A percentile compares a stretch with the other conserved stretches of the same genome.
Conservation (phyloP, 2,329 filamentous ascomycete species). For the Lachnellula hyalina region DNA sequence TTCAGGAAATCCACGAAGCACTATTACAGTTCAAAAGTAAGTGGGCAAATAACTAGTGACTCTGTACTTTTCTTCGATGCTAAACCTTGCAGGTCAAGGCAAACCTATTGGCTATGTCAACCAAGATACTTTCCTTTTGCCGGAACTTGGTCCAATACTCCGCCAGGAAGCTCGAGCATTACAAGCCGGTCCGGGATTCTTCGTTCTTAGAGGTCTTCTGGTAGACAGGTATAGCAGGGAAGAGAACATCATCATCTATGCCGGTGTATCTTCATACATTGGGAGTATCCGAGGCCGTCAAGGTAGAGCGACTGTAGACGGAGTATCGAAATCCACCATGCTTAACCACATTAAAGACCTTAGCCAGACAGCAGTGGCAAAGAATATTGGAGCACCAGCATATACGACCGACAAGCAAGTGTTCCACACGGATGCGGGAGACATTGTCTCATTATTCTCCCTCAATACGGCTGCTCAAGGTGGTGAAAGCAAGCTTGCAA, state of each 20-base stretch:
- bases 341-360: conserved; percentile 61
- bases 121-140: conserved; percentile 39
- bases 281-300: conserved; percentile 36
- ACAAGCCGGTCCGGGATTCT: conserved; percentile 39
- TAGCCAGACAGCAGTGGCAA: conserved; percentile 31
- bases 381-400: conserved; percentile 50
- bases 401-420: conserved; percentile 57
- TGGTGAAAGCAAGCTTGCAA: conserved; percentile 48
- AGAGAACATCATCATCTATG: conserved; percentile 37
- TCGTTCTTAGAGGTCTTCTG: conserved; percentile 38
- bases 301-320: conserved; percentile 37
- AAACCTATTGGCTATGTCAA: conserved; percentile 37
- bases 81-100: conserved; percentile 9
- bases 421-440: conserved; percentile 52
- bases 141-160: conserved; percentile 31
- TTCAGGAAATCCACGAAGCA: conserved; percentile 44
- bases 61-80: conserved; percentile 1
- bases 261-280: conserved; percentile 39
- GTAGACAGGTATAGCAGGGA: conserved; percentile 33
- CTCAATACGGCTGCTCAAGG: conserved; percentile 42
- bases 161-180: conserved; percentile 33
- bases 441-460: conserved; percentile 46
- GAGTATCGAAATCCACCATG: conserved; percentile 46
- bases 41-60: neutral
- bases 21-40: conserved; percentile 35